Percentiles rank a stretch among this genome's conserved stretches.
Conservation (phyloP, 2,329 filamentous ascomycete genomes). For the Orbilia javanica region DNA sequence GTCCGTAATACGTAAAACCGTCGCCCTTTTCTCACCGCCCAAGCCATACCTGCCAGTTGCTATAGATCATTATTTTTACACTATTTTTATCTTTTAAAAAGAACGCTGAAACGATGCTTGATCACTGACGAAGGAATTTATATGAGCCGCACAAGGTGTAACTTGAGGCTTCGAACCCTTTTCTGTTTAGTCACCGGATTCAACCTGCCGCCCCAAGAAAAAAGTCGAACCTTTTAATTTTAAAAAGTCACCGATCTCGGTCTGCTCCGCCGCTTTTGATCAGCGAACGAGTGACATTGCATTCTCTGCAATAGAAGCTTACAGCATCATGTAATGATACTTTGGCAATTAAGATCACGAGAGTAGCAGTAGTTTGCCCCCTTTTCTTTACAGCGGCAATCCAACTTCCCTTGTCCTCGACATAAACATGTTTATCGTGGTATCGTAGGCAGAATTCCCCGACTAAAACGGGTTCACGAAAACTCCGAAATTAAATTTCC, state of each 20-base stretch:
- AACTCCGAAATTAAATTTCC: slow-evolving; percentile 52
- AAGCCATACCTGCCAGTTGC: slow-evolving; percentile 1
- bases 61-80: not conserved
- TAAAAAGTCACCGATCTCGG: slow-evolving; percentile 49
- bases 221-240: slow-evolving; percentile 49
- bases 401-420: slow-evolving; percentile 28
- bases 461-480: slow-evolving; percentile 42
- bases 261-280: slow-evolving; percentile 39
- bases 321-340: slow-evolving; percentile 30
- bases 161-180: slow-evolving; percentile 21
- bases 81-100: slow-evolving; percentile 47
- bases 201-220: slow-evolving; percentile 28
- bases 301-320: slow-evolving; percentile 29
- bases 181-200: slow-evolving; percentile 34
- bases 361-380: not conserved
- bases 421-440: slow-evolving; percentile 21
- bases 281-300: slow-evolving; percentile 19
- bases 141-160: slow-evolving; percentile 30
- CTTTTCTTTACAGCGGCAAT: slow-evolving; percentile 54
- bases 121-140: slow-evolving; percentile 30
- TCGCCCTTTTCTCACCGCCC: slow-evolving; percentile 5
- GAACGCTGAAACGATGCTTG: slow-evolving; percentile 17
- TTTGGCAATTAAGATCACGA: slow-evolving; percentile 28
- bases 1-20: not conserved
- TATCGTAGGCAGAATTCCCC: slow-evolving; percentile 30